phyloP scores from a whole-genome alignment of 2,329 filamentous ascomycete genomes.

The Pyrenophora tritici-repentis region DNA sequence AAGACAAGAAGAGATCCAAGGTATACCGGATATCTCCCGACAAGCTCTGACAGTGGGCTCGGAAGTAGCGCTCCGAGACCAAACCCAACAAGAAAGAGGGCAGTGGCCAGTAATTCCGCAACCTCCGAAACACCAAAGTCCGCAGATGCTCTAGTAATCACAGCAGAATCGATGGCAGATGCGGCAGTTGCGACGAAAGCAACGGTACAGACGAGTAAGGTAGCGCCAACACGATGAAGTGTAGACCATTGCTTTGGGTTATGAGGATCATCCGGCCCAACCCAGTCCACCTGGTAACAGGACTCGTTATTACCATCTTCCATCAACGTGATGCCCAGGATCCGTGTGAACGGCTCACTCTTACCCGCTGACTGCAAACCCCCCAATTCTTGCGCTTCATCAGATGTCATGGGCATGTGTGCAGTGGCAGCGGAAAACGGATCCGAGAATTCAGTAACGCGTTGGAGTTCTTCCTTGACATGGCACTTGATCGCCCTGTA shows the following conservation, averaged over 20 bases:
- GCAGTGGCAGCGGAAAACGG: neutral
- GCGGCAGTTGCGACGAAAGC: conserved; percentile 58
- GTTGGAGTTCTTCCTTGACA: conserved; percentile 4
- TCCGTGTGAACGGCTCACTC: conserved; percentile 4
- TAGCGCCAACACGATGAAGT: conserved; percentile 7
- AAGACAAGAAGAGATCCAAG: conserved; percentile 31
- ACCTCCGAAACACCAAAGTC: conserved; percentile 53
- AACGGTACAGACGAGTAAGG: conserved; percentile 39
- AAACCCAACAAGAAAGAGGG: conserved; percentile 55
- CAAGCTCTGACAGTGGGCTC: conserved; percentile 57
- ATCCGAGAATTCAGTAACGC: conserved; percentile 3
- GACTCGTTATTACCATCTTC: conserved; percentile 5
- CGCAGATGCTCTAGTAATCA: conserved; percentile 55
- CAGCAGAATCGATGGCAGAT: conserved; percentile 59
- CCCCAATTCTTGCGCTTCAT: neutral
- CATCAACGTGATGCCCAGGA: conserved; percentile 8
- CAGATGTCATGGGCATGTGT: neutral
- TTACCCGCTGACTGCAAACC: neutral
- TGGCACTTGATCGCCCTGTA: conserved; percentile 1
- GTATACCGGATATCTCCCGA: conserved; percentile 49
- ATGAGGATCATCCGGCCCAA: neutral
- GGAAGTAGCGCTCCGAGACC: conserved; percentile 47
- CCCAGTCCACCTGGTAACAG: conserved; percentile 12
- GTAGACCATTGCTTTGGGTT: conserved; percentile 11
- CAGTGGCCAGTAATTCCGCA: conserved; percentile 54